Evolutionary conservation across 2,329 filamentous ascomycete genomes (phyloP).

Genomic region (Trematosphaeria pertusa): DNA sequence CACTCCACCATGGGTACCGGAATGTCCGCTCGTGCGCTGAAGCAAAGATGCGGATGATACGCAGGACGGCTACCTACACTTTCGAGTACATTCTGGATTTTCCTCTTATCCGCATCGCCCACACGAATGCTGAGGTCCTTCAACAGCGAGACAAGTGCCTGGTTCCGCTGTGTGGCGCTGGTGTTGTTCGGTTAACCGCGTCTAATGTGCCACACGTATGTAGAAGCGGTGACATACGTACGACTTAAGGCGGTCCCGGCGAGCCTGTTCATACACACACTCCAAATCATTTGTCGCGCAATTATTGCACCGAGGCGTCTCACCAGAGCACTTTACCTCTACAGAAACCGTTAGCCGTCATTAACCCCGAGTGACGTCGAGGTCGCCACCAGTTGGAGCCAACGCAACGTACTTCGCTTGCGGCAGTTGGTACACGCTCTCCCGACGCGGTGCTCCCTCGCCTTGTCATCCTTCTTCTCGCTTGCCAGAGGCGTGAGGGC

Average conservation of each 20-base stretch:
- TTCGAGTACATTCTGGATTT: conserved; percentile 25
- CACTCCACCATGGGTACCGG: no score
- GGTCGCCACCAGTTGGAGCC: no score
- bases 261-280: conserved; percentile 33
- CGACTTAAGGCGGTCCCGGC: conserved; percentile 33
- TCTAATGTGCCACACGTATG: no score
- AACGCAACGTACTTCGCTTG: conserved; percentile 1
- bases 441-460: not conserved
- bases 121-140: conserved; percentile 24
- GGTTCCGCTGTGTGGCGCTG: conserved; percentile 31
- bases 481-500: no score
- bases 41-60: no score
- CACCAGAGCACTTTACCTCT: conserved; percentile 37
- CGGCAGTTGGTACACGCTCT: conserved; percentile 4
- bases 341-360: not conserved
- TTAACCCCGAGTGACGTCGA: not conserved
- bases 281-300: conserved; percentile 19
- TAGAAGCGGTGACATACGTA: no score
- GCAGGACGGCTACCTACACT: no score
- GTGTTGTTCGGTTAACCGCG: no score
- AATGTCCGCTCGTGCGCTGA: no score
- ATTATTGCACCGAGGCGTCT: conserved; percentile 24
- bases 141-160: conserved; percentile 23
- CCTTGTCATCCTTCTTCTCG: not conserved
- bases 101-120: conserved; percentile 19